Evolutionary conservation across 2,329 filamentous ascomycete species (phyloP).

Genomic region (Monilinia laxa): DNA sequence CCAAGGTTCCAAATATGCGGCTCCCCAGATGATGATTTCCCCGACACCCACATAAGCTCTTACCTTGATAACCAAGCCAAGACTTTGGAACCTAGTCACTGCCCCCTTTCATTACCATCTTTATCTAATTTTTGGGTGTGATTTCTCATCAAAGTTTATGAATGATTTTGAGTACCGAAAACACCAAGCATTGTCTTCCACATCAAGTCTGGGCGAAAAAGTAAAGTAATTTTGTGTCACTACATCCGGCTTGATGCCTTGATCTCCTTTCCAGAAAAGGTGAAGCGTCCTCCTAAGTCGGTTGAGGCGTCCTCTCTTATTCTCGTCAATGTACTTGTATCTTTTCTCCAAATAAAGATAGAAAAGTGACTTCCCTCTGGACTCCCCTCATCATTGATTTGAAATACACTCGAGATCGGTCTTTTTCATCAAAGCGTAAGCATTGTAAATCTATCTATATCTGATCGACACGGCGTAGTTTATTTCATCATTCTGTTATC

Average conservation of each 20-base stretch:
- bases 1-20: constrained; percentile 18
- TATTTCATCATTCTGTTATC: neutral
- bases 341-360: neutral
- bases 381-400: neutral
- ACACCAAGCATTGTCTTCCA: neutral
- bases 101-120: neutral
- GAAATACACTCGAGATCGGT: neutral
- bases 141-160: neutral
- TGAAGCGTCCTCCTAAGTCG: neutral
- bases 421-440: neutral
- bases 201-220: constrained; percentile 12
- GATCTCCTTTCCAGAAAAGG: neutral
- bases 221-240: neutral
- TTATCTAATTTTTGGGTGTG: neutral
- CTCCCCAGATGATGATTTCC: constrained; percentile 16
- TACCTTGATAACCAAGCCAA: constrained; percentile 7
- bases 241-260: neutral
- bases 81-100: neutral
- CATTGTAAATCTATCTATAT: neutral
- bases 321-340: neutral
- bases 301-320: neutral
- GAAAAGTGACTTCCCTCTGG: neutral
- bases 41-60: constrained; percentile 3
- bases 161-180: neutral
- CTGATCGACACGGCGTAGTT: neutral